Evolutionary conservation across 805 yeast species (phyloP), one percentile per base, ranked within the genome.

Genomic region (Sungouiozyma ichnusensis): DNA sequence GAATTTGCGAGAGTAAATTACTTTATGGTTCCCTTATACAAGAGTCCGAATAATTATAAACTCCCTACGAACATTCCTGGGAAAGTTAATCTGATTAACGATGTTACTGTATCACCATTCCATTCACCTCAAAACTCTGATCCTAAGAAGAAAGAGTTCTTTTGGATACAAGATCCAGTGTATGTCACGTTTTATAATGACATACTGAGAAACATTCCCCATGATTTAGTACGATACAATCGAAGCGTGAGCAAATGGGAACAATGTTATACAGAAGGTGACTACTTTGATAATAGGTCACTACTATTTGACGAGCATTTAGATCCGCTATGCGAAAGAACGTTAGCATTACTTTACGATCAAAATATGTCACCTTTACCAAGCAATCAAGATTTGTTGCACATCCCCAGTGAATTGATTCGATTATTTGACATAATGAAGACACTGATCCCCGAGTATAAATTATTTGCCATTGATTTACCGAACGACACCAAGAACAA

Each of bases 151-250:
- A 27, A 6, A 38, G 38, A 32, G 46, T 41, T 17, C 38, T 48
- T 41, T 36, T 48, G 43, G 43, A 51, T 55, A 15, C 51, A 55
- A 24, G 63, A 60, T 39, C 63, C 63, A 3, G 53, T 56, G 3
- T 54, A 55, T 35, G 44, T 60, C 19, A 16, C 57, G 9, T 47
- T 60, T 50, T 40, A 56, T 13, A 53, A 60, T 42, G 64, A 60
- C 46, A 44, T 60, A 9, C 33, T 58, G 2, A 48, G 49, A 39
- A 46, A 55, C 36, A 42, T 52, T 2, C 40, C 61, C 0, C 60
- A 57, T 38, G 64, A 60, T 46, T 33, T 54, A 16, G 57, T 60
- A 2, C 41, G 39, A 32, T 53, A 39, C 3, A 20, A 40, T 9
- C 18, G 24, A 4, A 17, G 17, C 2, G 9, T 24, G 11, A 37